phyloP scores from a whole-genome alignment of 768 basidiomycete genomes.

The Sutorius australiensis region DNA sequence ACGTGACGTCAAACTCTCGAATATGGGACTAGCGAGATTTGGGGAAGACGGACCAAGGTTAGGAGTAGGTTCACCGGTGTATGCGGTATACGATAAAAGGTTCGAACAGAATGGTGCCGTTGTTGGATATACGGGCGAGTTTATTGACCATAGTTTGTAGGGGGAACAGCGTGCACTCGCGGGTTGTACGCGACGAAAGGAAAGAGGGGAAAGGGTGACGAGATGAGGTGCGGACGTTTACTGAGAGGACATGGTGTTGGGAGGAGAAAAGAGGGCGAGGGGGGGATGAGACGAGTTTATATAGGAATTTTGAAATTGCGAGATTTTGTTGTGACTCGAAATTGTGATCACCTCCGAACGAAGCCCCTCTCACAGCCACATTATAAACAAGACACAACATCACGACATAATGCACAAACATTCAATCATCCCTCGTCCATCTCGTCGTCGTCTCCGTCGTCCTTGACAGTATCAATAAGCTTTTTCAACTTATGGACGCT shows the following conservation, averaged over 20 bases:
- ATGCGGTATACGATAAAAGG: constrained; percentile 86
- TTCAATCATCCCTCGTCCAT: constrained; percentile 71
- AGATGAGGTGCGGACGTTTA: constrained; percentile 8
- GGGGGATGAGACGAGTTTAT: constrained; percentile 34
- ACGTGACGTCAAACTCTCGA: constrained; percentile 5
- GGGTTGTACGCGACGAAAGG: constrained; percentile 22
- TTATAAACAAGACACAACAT: constrained; percentile 22
- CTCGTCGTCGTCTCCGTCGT: constrained; percentile 52
- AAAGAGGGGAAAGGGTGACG: neutral
- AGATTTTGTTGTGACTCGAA: constrained; percentile 34
- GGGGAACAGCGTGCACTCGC: constrained; percentile 27
- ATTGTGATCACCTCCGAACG: constrained; percentile 26
- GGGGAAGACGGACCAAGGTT: constrained; percentile 18
- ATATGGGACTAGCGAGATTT: too few species aligned
- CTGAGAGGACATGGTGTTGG: constrained; percentile 39
- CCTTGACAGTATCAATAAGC: constrained; percentile 65
- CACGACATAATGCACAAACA: neutral
- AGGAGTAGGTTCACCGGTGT: constrained; percentile 46
- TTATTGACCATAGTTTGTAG: constrained; percentile 73
- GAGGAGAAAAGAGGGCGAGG: constrained; percentile 21
- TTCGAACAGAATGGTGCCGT: constrained; percentile 85
- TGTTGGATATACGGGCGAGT: constrained; percentile 74
- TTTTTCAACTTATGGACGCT: constrained; percentile 79
- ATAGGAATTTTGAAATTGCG: constrained; percentile 38
- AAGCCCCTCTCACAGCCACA: constrained; percentile 31